Conservation (phyloP, 1,284 basidiomycete genomes). For the Sporisorium scitamineum region DNA sequence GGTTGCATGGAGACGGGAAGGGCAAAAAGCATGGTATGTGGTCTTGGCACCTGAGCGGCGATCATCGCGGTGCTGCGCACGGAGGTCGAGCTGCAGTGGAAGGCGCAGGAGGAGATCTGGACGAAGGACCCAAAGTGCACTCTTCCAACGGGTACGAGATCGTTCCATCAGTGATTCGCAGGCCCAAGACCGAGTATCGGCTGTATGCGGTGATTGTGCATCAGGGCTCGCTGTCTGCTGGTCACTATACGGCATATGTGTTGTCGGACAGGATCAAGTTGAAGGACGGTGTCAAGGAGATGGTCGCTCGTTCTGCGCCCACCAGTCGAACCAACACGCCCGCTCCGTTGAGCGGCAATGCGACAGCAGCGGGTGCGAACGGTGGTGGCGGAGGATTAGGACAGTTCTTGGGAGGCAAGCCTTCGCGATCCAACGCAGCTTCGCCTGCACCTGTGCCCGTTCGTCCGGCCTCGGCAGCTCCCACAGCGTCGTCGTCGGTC, state of each 20-base stretch:
- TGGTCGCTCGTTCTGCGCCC: conserved; percentile 46
- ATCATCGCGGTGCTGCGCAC: conserved; percentile 6
- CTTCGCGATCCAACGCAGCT: conserved; percentile 21
- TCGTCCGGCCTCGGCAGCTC: conserved; percentile 40
- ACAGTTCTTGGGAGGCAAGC: conserved; percentile 23
- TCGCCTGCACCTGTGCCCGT: conserved; percentile 32
- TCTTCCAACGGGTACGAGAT: conserved; percentile 30
- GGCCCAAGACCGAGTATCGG: conserved; percentile 59
- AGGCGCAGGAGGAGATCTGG: conserved; percentile 25
- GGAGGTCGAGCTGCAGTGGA: neutral
- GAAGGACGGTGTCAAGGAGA: conserved; percentile 36
- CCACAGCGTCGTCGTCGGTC: conserved; percentile 16
- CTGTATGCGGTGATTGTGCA: conserved; percentile 84
- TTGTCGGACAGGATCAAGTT: conserved; percentile 54
- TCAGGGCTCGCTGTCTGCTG: conserved; percentile 56
- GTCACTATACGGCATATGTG: conserved; percentile 64
- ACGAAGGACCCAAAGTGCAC: conserved; percentile 43
- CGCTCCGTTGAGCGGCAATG: conserved; percentile 15
- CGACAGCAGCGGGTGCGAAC: neutral
- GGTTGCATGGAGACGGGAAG: conserved; percentile 11
- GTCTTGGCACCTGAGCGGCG: conserved; percentile 44
- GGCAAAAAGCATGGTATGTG: conserved; percentile 43
- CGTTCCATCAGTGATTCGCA: conserved; percentile 32
- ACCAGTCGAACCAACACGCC: conserved; percentile 42
- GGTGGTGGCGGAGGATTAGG: conserved; percentile 16